phyloP scores from a whole-genome alignment of 2,329 filamentous ascomycete species.

The Fusarium tjaetaba region DNA sequence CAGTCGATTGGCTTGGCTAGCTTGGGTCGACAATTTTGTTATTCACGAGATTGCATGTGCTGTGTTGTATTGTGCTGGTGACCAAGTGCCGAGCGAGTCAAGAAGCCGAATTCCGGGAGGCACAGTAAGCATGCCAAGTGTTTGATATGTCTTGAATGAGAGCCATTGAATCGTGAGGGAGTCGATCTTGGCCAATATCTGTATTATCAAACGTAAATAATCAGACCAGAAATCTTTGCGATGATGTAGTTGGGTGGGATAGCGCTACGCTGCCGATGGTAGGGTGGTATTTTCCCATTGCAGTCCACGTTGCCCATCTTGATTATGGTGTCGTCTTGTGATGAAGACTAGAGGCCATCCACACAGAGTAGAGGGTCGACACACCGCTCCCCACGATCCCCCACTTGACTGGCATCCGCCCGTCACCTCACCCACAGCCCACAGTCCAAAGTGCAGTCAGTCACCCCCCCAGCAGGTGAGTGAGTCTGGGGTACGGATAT shows the following conservation, averaged over 20 bases:
- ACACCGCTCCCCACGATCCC: conserved; percentile 44
- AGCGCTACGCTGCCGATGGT: conserved; percentile 5
- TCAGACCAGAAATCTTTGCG: neutral
- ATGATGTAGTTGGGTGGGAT: conserved; percentile 34
- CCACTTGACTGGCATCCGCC: conserved; percentile 23
- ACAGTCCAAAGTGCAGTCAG: neutral
- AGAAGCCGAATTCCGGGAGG: conserved; percentile 22
- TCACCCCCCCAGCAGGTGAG: neutral
- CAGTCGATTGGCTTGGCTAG: conserved; percentile 7
- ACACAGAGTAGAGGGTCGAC: conserved; percentile 28
- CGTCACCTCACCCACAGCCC: conserved; percentile 1
- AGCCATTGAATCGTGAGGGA: neutral
- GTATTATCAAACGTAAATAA: conserved; percentile 21
- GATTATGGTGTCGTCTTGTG: conserved; percentile 18
- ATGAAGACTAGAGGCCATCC: conserved; percentile 34
- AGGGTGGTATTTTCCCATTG: conserved; percentile 25
- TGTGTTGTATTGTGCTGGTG: neutral
- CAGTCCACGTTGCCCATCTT: conserved; percentile 28
- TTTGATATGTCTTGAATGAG: neutral
- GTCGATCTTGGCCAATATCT: conserved; percentile 6
- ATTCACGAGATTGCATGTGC: neutral
- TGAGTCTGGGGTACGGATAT: conserved; percentile 34
- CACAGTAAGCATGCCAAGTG: conserved; percentile 4
- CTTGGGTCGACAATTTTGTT: neutral
- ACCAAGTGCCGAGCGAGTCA: conserved; percentile 34